These are phyloP conservation scores for Phallus indusiatus DNA, from an alignment of 768 basidiomycete genomes.

Conservation along the genomic window DNA sequence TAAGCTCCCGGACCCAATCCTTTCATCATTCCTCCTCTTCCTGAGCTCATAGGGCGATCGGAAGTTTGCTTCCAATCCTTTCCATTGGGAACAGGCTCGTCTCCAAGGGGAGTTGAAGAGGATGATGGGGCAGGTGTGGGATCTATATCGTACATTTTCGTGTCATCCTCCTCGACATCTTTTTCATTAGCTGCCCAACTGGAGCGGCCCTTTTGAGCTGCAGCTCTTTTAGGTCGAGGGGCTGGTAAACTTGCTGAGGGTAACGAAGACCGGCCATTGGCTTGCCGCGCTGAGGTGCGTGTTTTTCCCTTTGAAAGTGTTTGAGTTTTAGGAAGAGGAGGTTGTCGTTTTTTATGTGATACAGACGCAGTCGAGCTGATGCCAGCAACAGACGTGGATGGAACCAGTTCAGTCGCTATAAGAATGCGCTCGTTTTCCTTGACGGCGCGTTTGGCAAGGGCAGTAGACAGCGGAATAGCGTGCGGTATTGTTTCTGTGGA, in stretches of 20 bases:
- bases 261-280: constrained; percentile 3
- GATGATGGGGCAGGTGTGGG: neutral
- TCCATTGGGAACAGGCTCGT: neutral
- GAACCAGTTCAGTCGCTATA: constrained; percentile 6
- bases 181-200: constrained; percentile 1
- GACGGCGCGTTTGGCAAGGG: constrained; percentile 43
- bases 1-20: constrained; percentile 9
- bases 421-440: constrained; percentile 34
- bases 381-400: neutral
- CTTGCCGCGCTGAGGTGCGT: constrained; percentile 8
- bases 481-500: constrained; percentile 55
- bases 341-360: constrained; percentile 7
- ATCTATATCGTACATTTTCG: constrained; percentile 3
- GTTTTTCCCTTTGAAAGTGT: neutral
- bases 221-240: constrained; percentile 4
- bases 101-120: neutral
- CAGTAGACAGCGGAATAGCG: constrained; percentile 49
- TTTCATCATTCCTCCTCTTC: constrained; percentile 8
- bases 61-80: neutral
- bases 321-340: constrained; percentile 1
- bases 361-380: neutral
- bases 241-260: neutral
- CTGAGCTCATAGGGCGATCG: neutral
- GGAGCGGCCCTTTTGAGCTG: constrained; percentile 3
- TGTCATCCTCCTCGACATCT: neutral